Evolutionary conservation across 1,139 yeast genomes (phyloP), one percentile per base, ranked within the genome.

Genomic region (Meyerozyma carpophila): DNA sequence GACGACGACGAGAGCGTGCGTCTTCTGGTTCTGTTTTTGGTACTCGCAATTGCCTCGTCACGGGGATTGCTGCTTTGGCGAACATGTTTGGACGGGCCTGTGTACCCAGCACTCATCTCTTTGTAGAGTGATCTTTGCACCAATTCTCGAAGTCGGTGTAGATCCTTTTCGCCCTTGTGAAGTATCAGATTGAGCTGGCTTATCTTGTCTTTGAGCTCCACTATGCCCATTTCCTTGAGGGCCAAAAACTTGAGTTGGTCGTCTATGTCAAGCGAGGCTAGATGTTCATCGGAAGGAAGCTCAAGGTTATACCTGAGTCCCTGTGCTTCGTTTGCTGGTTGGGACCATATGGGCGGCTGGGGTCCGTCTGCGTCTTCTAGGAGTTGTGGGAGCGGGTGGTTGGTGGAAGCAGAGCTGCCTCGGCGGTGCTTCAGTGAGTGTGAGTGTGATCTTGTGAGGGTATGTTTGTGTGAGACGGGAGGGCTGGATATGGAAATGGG

Each of bases 221-320:
- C 77, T 27, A 79, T 66, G 18, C 71, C 66, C 84, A 81, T 79
- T 54, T 82, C 88, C 52, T 79, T 81, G 32, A 79, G 60, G 0
- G 87, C 87, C 43, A 82, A 61, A 11, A 75, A 58, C 45, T 85
- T 61, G 40, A 82, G 62, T 46, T 79, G 80, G n/a, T 77, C 80
- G 45, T 78, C 80, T 9, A 81, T 65, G 16, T 68, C 76, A 47
- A 71, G 55, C 4, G 50, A 45, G 9, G 47, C 47, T 20, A 72
- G 57, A 40, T 65, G 66, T 21, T 61, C 66, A 18, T 56, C 49
- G 32, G 61, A 62, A 1, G 76, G 76, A 10, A 70, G 49, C 1
- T 66, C 61, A 5, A 64, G 44, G 40, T 66, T 69, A 39, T 51
- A 59, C 43, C 57, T 54, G 13, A 57, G 49, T 5, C 57, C 63